Evolutionary conservation across 441 rosid species (phyloP).

Genomic region (Gossypium schwendimanii): DNA sequence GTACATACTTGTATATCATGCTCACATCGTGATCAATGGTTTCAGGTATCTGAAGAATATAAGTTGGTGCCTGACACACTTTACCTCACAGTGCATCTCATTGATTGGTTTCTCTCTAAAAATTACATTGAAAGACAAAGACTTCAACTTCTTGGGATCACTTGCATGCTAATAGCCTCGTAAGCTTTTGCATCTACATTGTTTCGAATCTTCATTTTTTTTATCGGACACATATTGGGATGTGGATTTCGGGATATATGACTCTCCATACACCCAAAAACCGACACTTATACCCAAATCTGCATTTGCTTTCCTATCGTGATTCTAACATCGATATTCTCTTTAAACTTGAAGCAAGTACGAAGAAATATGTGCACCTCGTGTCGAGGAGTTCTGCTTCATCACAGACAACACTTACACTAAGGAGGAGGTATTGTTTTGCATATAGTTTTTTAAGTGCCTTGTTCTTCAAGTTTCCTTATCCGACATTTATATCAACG

Average conservation of each 20-base stretch:
- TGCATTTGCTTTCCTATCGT: slow-evolving; percentile 7
- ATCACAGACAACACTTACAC: slow-evolving; percentile 68
- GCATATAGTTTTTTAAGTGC: background rate
- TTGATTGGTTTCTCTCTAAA: slow-evolving; percentile 57
- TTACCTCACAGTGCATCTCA: slow-evolving; percentile 55
- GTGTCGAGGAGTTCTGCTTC: slow-evolving; percentile 65
- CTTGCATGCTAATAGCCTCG: slow-evolving; percentile 76
- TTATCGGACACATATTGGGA: background rate
- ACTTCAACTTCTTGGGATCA: slow-evolving; percentile 67
- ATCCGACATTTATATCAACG: background rate
- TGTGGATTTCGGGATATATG: background rate
- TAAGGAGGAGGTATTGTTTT: slow-evolving; percentile 44
- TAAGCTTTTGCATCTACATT: slow-evolving; percentile 26
- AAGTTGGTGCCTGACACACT: slow-evolving; percentile 58
- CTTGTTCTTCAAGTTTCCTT: background rate
- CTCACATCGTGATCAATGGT: no score
- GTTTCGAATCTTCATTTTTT: no score
- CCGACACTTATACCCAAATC: no score
- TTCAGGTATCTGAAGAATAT: slow-evolving; percentile 70
- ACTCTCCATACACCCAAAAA: no score
- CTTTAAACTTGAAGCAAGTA: slow-evolving; percentile 41
- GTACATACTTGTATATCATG: no score
- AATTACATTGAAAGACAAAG: slow-evolving; percentile 46
- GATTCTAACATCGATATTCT: slow-evolving; percentile 1
- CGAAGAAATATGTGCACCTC: slow-evolving; percentile 64